Percentiles rank a stretch among this genome's conserved stretches.
Conservation (phyloP, 257 asterid genomes). For the Solanum paucissectum region DNA sequence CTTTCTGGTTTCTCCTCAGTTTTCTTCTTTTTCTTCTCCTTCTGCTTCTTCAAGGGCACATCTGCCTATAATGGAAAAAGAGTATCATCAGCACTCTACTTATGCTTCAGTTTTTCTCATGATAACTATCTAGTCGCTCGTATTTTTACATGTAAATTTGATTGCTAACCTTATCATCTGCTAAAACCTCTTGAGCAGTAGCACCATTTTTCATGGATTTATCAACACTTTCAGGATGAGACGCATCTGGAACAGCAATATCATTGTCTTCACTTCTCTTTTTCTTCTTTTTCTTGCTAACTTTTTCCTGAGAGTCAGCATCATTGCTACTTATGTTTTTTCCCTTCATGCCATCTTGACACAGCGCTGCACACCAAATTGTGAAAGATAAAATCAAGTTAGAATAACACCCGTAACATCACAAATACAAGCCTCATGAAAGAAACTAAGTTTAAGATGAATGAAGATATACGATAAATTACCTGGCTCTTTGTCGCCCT, state of each 20-base stretch:
- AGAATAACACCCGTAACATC: not conserved
- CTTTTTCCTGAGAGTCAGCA: constrained; percentile 12
- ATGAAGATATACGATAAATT: not conserved
- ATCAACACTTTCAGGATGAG: not conserved
- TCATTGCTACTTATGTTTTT: constrained; percentile 11
- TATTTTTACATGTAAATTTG: constrained; percentile 9
- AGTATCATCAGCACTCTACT: constrained; percentile 13
- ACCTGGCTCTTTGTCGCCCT: constrained; percentile 34
- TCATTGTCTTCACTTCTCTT: constrained; percentile 17
- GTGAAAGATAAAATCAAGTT: not conserved
- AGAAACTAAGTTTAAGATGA: not conserved
- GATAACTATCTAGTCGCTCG: not conserved
- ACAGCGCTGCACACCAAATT: constrained; percentile 12
- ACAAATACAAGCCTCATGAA: not conserved
- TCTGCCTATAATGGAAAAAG: constrained; percentile 15
- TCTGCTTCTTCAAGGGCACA: constrained; percentile 18
- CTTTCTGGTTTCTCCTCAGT: constrained; percentile 10
- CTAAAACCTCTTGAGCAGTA: not conserved
- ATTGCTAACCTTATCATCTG: not conserved
- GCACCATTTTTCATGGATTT: not conserved
- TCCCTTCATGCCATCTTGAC: constrained; percentile 4
- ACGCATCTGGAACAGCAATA: not conserved
- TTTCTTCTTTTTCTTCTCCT: constrained; percentile 38
- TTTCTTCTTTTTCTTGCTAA: constrained; percentile 41
- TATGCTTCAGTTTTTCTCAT: constrained; percentile 4